A percentile compares a stretch with the other conserved stretches of the same genome.
Conservation (phyloP, 176 grass and related monocot genomes). For the Panicum miliaceum region DNA sequence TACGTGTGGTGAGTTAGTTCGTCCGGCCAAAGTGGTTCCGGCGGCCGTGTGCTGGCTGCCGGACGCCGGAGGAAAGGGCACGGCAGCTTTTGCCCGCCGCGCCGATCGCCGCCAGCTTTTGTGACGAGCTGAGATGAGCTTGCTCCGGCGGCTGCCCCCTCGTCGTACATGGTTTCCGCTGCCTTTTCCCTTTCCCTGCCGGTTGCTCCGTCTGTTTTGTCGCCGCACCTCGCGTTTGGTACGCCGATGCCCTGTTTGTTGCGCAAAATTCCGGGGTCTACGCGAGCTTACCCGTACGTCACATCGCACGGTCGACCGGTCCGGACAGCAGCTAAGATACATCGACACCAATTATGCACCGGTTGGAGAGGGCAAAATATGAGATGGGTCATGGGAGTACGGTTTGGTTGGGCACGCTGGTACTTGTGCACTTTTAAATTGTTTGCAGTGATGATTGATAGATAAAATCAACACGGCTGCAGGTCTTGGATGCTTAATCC, state of each 20-base stretch:
- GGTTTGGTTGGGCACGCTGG: slow-evolving; percentile 20
- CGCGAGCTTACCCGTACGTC: slow-evolving; percentile 13
- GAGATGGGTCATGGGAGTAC: not conserved
- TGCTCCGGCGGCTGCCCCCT: not conserved
- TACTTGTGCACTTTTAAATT: not conserved
- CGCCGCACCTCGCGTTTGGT: slow-evolving; percentile 39
- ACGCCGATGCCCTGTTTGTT: slow-evolving; percentile 33
- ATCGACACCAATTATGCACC: slow-evolving; percentile 16
- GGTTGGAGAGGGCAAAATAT: not conserved
- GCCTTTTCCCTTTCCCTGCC: slow-evolving; percentile 18
- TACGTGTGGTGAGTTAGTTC: not conserved
- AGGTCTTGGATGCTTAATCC: not conserved
- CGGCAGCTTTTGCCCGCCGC: slow-evolving; percentile 41
- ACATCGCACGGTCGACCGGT: slow-evolving; percentile 16
- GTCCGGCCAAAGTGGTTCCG: slow-evolving; percentile 25
- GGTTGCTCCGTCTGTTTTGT: slow-evolving; percentile 16
- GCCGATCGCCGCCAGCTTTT: slow-evolving; percentile 23
- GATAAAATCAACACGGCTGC: not conserved
- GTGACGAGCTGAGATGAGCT: slow-evolving; percentile 19
- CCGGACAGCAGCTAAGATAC: not conserved
- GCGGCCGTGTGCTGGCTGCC: not conserved
- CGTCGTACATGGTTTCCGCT: slow-evolving; percentile 16
- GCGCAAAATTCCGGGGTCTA: slow-evolving; percentile 37
- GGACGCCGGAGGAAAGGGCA: not conserved
- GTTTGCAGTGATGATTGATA: too few species aligned